Evolutionary conservation across 176 grass and related monocot genomes (phyloP).

Genomic region (Tillandsia leiboldiana): DNA sequence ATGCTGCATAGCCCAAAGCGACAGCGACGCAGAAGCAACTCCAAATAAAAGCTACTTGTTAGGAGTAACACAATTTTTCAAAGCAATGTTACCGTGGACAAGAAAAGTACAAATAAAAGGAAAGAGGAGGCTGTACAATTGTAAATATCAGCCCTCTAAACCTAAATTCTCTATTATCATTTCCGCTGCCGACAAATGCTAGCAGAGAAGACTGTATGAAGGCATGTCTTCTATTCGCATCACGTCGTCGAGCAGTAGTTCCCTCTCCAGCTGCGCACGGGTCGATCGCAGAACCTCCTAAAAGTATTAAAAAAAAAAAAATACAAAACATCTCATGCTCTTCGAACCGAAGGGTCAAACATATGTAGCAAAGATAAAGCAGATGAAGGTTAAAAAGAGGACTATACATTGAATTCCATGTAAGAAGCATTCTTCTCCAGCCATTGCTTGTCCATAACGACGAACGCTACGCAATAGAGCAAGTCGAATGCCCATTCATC

Average conservation of each 20-base stretch:
- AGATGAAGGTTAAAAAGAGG: not conserved
- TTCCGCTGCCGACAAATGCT: not conserved
- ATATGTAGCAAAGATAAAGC: not conserved
- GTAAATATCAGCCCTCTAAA: conserved; percentile 12
- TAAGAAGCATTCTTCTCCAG: conserved; percentile 93
- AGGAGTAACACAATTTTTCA: too few species aligned
- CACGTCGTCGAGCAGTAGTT: conserved; percentile 83
- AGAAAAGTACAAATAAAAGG: too few species aligned
- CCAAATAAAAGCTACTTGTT: too few species aligned
- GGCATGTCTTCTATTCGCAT: conserved; percentile 98
- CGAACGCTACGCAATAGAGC: conserved; percentile 84
- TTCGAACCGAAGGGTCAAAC: not conserved
- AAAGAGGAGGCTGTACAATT: conserved; percentile 33
- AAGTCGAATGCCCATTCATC: conserved; percentile 98
- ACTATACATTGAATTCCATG: conserved; percentile 94
- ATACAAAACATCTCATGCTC: not conserved
- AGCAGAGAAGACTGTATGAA: conserved; percentile 78
- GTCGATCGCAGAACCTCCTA: conserved; percentile 84
- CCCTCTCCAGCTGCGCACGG: conserved; percentile 62
- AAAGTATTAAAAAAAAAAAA: conserved; percentile 4
- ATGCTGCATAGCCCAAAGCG: too few species aligned
- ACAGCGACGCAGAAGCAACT: too few species aligned
- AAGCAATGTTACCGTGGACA: too few species aligned
- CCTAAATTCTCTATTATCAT: not conserved
- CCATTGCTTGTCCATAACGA: conserved; percentile 98